Evolutionary conservation across 257 asterid species (phyloP), one percentile per base, ranked within the genome.

Genomic region (Buddleja alternifolia): DNA sequence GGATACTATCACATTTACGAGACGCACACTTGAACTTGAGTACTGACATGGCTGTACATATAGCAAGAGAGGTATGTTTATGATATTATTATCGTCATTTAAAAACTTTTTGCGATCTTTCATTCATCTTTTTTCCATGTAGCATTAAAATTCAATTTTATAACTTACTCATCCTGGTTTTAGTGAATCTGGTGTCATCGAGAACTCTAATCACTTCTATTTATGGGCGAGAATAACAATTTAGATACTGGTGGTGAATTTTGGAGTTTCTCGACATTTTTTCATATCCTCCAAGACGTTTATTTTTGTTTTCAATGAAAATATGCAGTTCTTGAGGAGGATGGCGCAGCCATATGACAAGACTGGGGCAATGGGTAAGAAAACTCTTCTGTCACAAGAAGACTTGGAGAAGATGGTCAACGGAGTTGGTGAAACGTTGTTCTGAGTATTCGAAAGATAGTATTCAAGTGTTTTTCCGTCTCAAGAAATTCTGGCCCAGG

Each of bases 271-370:
- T 9, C 3, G 1, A 39, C 14, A 37, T 40, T 21, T 67, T 40
- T 7, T 23, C 36, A 16, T 50, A 34, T 20, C 3, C 21, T 19
- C 23, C 16, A 17, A 48, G 21, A 53, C 8, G 0, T 60, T 25
- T 11, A 46, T 23, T 25, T 69, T 54, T 25, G 8, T 41, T 61
- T 15, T 69, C 40, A 20, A 39, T 8, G 34, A 29, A 29, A 29
- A 29, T 29, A 3, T 75, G 83, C 89, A 93, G 98, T 93, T 93
- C 77, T 76, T 93, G 69, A 84, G 87, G 80, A 90, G 87, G 86
- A 93, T 93, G 98, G 98, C 97, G 46, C 98, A 93, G 82, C 98
- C 98, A 5, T 93, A 93, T 48, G 97, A 93, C 57, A 93, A 84
- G 73, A 93, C 77, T 1, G 98, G 97, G 24, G 88, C 92, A 1